These are phyloP conservation scores for Phytophthora foliorum DNA, from an alignment of 352 stramenopile genomes.

Conservation along the genomic window DNA sequence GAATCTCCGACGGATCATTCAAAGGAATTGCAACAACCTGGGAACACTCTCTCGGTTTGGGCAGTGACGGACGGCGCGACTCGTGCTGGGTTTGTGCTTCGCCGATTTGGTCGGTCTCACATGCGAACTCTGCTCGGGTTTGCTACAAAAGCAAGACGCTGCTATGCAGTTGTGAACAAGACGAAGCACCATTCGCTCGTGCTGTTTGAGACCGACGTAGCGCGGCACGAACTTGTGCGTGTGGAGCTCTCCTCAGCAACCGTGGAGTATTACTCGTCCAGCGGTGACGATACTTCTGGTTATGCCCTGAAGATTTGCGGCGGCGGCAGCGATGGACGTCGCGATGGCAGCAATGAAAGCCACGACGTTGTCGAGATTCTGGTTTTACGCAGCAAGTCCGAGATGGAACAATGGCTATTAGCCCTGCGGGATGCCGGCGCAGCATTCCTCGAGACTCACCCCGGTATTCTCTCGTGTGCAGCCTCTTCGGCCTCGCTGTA, in stretches of 20 bases:
- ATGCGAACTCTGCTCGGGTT: constrained; percentile 22
- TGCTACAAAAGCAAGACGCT: constrained; percentile 10
- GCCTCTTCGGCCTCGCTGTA: constrained; percentile 73
- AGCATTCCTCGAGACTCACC: constrained; percentile 52
- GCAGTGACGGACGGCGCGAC: constrained; percentile 47
- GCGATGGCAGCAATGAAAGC: constrained; percentile 1
- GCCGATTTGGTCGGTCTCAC: constrained; percentile 11
- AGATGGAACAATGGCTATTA: constrained; percentile 62
- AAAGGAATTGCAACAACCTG: constrained; percentile 8
- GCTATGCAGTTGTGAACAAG: constrained; percentile 51
- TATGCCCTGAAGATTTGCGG: constrained; percentile 42
- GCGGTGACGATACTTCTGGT: constrained; percentile 11
- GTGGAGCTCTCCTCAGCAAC: constrained; percentile 39
- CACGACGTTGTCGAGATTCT: constrained; percentile 47
- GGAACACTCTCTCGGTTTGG: constrained; percentile 40
- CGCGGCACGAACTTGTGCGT: constrained; percentile 29
- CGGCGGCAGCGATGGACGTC: neutral
- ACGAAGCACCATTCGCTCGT: constrained; percentile 38
- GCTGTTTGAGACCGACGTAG: constrained; percentile 45
- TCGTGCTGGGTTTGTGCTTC: constrained; percentile 42
- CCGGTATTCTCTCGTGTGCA: constrained; percentile 39
- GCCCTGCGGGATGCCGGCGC: constrained; percentile 57
- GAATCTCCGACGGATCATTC: constrained; percentile 2
- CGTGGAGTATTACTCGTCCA: constrained; percentile 37
- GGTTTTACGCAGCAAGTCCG: constrained; percentile 34